phyloP scores from a whole-genome alignment of 1,284 basidiomycete species.

The Tranzscheliella williamsii region DNA sequence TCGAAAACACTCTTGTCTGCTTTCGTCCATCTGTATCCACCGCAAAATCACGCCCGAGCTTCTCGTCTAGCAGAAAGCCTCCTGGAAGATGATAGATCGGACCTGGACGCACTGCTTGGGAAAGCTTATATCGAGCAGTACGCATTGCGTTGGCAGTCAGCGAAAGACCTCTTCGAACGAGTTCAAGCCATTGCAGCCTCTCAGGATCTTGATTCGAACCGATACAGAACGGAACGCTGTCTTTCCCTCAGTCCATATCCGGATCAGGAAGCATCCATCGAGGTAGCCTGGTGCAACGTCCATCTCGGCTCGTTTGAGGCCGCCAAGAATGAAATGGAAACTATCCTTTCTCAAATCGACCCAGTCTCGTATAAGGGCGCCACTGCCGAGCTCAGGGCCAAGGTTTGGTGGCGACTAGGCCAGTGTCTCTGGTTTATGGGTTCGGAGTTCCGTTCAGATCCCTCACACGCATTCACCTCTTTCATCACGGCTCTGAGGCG shows the following conservation, averaged over 20 bases:
- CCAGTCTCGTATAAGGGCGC: slow-evolving; percentile 27
- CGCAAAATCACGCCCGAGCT: slow-evolving; percentile 84
- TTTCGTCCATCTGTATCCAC: slow-evolving; percentile 82
- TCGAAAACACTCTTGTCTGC: slow-evolving; percentile 72
- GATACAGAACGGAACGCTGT: slow-evolving; percentile 55
- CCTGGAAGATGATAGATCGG: slow-evolving; percentile 69
- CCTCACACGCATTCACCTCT: slow-evolving; percentile 63
- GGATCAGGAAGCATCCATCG: slow-evolving; percentile 76
- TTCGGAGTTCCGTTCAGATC: slow-evolving; percentile 63
- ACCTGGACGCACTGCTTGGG: slow-evolving; percentile 73
- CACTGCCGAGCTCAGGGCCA: slow-evolving; percentile 66
- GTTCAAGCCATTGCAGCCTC: slow-evolving; percentile 43
- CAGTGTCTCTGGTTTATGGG: slow-evolving; percentile 75
- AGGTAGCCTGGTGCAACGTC: slow-evolving; percentile 81
- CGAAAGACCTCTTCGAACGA: slow-evolving; percentile 69
- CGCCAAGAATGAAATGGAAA: slow-evolving; percentile 68
- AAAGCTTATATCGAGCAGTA: slow-evolving; percentile 75
- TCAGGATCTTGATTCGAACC: slow-evolving; percentile 11
- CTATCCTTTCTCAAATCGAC: slow-evolving; percentile 69
- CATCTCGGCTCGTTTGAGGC: slow-evolving; percentile 67
- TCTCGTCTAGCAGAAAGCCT: slow-evolving; percentile 74
- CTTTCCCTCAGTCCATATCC: slow-evolving; percentile 62
- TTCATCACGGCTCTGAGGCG: slow-evolving; percentile 84
- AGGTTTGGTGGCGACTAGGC: slow-evolving; percentile 83
- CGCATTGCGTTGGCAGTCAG: slow-evolving; percentile 72